Evolutionary conservation across 768 basidiomycete genomes (phyloP), one percentile per base, ranked within the genome.

Genomic region (Mycena haematopus): DNA sequence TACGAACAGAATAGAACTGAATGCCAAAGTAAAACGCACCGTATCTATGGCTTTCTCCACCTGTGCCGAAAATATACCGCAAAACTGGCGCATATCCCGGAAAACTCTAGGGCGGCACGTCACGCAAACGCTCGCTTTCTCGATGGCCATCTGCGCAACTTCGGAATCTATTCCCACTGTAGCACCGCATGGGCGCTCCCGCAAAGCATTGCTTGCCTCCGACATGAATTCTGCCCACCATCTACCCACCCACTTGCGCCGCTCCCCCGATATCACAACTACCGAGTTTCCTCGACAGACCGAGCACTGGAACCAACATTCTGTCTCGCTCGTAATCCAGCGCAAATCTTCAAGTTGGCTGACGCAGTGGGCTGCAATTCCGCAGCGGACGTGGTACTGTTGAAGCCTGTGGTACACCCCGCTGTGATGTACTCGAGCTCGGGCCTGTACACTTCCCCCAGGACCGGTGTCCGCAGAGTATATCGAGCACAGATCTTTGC

Each of bases 371-470:
- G 72, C 69, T 14, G 51, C 56, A 25, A 46, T 52, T n/a, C 70
- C 71, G 56, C 75, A 76, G 24, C 36, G 57, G 36, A 70, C 52
- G 62, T 76, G 76, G 61, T 76, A 77, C 17, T 67, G 58, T 54
- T 76, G 71, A 15, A 78, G 69, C 10, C 71, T 70, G 58, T 73
- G 68, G 56, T 72, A 71, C 31, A 64, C 67, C 0, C 74, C 7
- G 71, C 77, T 0, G 66, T 69, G 61, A 78, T 72, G 24, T 67
- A 33, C 56, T 74, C 76, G 36, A 78, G 67, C 62, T 77, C 76
- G 1, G 66, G 40, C 17, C 69, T 70, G 60, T 75, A 77, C 15
- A 61, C 27, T 22, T 62, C 42, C 13, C 61, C 62, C 3, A 68
- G 52, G n/a, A 68, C 45, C 1, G 71, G 70, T 38, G 58, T 44